These are phyloP conservation scores for Margaritispora aquatica DNA, from an alignment of 495 filamentous ascomycete species.

Conservation along the genomic window DNA sequence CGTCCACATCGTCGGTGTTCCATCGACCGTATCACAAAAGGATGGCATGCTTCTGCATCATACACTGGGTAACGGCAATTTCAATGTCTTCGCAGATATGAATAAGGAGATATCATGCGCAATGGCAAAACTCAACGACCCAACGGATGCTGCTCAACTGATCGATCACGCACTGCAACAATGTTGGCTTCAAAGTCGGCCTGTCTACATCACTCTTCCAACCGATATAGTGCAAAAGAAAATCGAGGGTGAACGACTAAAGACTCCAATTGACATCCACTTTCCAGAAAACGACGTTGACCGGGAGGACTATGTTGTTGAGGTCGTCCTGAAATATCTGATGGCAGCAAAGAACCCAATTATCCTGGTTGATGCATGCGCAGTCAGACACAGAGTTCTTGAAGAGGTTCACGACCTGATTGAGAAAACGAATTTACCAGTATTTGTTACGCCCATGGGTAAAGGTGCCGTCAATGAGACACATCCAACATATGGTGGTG, in stretches of 20 bases:
- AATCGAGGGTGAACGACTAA: conserved; percentile 64
- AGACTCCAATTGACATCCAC: conserved; percentile 61
- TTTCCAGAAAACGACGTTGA: conserved; percentile 60
- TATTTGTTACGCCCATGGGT: conserved; percentile 88
- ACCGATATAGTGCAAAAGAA: conserved; percentile 80
- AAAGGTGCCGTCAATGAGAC: conserved; percentile 83
- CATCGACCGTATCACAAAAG: conserved; percentile 51
- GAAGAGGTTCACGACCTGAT: conserved; percentile 74
- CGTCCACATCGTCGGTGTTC: conserved; percentile 76
- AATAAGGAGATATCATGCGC: conserved; percentile 63
- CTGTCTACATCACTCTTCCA: conserved; percentile 82
- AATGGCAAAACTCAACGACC: conserved; percentile 61
- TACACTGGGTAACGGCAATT: conserved; percentile 88
- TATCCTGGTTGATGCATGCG: conserved; percentile 87
- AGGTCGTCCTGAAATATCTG: conserved; percentile 71
- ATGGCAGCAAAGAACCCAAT: conserved; percentile 70
- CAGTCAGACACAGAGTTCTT: conserved; percentile 71
- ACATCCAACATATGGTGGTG: conserved; percentile 69
- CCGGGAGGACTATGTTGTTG: conserved; percentile 78
- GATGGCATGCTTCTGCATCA: conserved; percentile 77
- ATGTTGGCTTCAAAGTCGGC: conserved; percentile 68
- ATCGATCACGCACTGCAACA: conserved; percentile 78
- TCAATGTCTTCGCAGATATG: conserved; percentile 80
- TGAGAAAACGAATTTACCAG: conserved; percentile 67
- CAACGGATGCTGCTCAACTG: conserved; percentile 58